A percentile compares a stretch with the other conserved stretches of the same genome.
Conservation (phyloP, 169 alveolate species). For the Plasmodium chabaudi region DNA sequence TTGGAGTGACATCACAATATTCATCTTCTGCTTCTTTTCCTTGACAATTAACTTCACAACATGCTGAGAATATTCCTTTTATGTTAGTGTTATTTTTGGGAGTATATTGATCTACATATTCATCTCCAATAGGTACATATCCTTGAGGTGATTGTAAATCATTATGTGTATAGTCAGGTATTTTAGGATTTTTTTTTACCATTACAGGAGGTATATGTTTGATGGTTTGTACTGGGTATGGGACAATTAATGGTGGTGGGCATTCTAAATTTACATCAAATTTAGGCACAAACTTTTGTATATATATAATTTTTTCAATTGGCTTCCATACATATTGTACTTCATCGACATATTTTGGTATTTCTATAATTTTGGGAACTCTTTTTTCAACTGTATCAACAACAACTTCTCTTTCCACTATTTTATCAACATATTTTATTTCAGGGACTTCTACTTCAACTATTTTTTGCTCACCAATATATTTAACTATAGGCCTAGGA, state of each 20-base stretch:
- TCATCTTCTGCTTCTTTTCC: background rate
- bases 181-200: constrained; percentile 79
- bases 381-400: constrained; percentile 90
- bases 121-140: constrained; percentile 81
- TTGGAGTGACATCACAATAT: constrained; percentile 1
- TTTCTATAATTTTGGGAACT: constrained; percentile 88
- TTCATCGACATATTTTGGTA: constrained; percentile 88
- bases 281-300: constrained; percentile 87
- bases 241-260: constrained; percentile 91
- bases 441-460: constrained; percentile 90
- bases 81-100: constrained; percentile 1
- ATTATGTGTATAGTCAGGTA: constrained; percentile 71
- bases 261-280: constrained; percentile 90
- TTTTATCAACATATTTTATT: constrained; percentile 87
- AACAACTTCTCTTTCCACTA: constrained; percentile 88
- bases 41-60: constrained; percentile 16
- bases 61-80: constrained; percentile 15
- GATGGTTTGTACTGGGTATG: constrained; percentile 87
- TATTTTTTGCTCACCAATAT: constrained; percentile 88
- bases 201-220: constrained; percentile 89
- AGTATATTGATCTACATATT: constrained; percentile 78
- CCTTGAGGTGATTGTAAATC: constrained; percentile 83
- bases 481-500: constrained; percentile 89
- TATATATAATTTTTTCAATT: constrained; percentile 87
- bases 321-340: constrained; percentile 90